A percentile compares a stretch with the other conserved stretches of the same genome.
Evolutionary conservation across 495 filamentous ascomycete genomes (phyloP).

Genomic region (Aspergillus affinis): DNA sequence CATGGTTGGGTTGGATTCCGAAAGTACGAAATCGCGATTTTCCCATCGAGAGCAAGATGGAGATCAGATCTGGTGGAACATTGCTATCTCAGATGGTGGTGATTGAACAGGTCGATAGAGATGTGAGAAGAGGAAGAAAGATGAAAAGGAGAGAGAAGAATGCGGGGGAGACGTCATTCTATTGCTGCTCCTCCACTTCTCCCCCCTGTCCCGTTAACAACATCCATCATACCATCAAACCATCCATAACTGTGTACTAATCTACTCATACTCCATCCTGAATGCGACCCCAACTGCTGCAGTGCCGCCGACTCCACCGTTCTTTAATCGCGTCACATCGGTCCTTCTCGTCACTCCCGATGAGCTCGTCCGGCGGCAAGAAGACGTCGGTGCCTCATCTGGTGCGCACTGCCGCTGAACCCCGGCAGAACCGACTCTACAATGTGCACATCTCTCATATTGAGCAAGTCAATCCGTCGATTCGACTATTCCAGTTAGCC

Average conservation of each 20-base stretch:
- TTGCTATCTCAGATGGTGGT: neutral
- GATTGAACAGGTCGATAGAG: neutral
- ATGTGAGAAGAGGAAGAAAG: neutral
- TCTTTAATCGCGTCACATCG: slow-evolving; percentile 8
- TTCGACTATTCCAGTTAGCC: slow-evolving; percentile 52
- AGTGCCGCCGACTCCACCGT: slow-evolving; percentile 1
- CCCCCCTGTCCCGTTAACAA: neutral
- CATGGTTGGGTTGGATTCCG: neutral
- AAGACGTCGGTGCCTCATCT: slow-evolving; percentile 48
- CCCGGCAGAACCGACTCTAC: slow-evolving; percentile 59
- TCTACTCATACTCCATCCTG: neutral
- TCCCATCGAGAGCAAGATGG: neutral
- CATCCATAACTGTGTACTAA: neutral
- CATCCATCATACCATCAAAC: neutral
- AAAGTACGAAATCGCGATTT: neutral
- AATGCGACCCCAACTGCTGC: slow-evolving; percentile 8
- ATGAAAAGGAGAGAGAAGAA: neutral
- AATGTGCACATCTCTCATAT: slow-evolving; percentile 48
- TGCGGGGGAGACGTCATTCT: slow-evolving; percentile 8
- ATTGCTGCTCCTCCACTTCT: neutral
- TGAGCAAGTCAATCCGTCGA: slow-evolving; percentile 43
- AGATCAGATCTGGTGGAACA: neutral
- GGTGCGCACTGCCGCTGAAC: slow-evolving; percentile 71
- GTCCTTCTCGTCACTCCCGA: slow-evolving; percentile 16
- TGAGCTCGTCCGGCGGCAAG: slow-evolving; percentile 33